Evolutionary conservation across 2,329 filamentous ascomycete species (phyloP).

Genomic region (Fonsecaea erecta): DNA sequence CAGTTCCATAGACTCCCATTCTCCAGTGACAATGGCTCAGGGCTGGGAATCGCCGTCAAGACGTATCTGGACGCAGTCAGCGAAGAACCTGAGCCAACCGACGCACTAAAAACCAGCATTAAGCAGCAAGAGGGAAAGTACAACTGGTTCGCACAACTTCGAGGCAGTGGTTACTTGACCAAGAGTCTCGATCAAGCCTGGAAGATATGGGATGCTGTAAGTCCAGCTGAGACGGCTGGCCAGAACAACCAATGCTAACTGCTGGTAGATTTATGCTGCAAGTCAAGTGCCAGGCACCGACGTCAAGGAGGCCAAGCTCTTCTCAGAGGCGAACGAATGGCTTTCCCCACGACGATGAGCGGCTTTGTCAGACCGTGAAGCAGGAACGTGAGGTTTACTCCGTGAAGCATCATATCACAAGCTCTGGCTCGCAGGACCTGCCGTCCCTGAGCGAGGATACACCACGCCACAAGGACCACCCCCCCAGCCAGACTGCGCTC

Average conservation of each 20-base stretch:
- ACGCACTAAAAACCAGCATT: slow-evolving; percentile 31
- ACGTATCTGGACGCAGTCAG: slow-evolving; percentile 52
- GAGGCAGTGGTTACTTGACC: slow-evolving; percentile 44
- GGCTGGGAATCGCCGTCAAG: slow-evolving; percentile 54
- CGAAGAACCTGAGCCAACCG: slow-evolving; percentile 30
- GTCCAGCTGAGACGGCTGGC: slow-evolving; percentile 39
- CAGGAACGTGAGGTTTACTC: not conserved
- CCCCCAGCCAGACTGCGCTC: not conserved
- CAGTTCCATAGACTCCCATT: slow-evolving; percentile 46
- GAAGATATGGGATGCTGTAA: slow-evolving; percentile 68
- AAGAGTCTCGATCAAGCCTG: slow-evolving; percentile 65
- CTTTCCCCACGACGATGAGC: slow-evolving; percentile 42
- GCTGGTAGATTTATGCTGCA: slow-evolving; percentile 58
- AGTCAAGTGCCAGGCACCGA: slow-evolving; percentile 60
- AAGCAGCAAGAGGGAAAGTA: slow-evolving; percentile 36
- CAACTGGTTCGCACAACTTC: slow-evolving; percentile 35
- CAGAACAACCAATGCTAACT: slow-evolving; percentile 19
- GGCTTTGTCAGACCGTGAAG: not conserved
- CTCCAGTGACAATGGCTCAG: slow-evolving; percentile 52
- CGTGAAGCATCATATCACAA: not conserved
- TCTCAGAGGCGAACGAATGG: slow-evolving; percentile 66
- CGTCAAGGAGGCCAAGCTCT: slow-evolving; percentile 58
- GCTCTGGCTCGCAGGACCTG: not conserved
- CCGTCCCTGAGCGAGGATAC: not conserved
- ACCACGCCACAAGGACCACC: not conserved